phyloP scores from a whole-genome alignment of 1,139 yeast genomes.

The Scheffersomyces titani region DNA sequence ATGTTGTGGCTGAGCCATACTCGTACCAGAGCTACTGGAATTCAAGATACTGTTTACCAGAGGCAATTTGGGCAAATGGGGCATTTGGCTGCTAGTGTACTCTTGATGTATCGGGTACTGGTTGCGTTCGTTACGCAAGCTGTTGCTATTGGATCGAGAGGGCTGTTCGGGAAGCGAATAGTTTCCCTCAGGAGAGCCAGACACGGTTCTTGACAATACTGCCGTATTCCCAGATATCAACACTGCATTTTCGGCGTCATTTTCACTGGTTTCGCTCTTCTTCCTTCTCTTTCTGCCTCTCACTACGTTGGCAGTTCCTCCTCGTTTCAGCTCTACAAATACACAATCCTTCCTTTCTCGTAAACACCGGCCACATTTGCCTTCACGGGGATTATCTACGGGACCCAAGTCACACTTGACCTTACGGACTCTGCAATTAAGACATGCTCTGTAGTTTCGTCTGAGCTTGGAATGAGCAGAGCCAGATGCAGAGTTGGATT shows the following conservation, averaged over 20 bases:
- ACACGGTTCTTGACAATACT: not conserved
- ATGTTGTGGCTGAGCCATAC: not conserved
- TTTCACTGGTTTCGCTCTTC: not conserved
- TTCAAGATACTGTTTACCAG: constrained; percentile 12
- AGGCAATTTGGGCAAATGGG: not conserved
- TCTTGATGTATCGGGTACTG: not conserved
- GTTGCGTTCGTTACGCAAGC: not conserved
- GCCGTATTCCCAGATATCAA: not conserved
- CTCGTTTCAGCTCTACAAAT: constrained; percentile 65
- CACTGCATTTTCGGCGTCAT: not conserved
- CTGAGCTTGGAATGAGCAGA: constrained; percentile 30
- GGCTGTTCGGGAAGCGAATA: not conserved
- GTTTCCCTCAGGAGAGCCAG: not conserved
- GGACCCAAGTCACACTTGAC: constrained; percentile 85
- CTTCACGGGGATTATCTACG: constrained; percentile 69
- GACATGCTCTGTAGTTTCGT: constrained; percentile 80
- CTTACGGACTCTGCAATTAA: constrained; percentile 79
- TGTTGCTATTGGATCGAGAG: not conserved
- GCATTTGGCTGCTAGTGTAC: not conserved
- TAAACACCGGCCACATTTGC: constrained; percentile 83
- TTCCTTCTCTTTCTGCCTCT: constrained; percentile 34
- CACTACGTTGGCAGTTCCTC: constrained; percentile 51
- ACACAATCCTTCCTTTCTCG: constrained; percentile 82
- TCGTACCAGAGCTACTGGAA: not conserved
- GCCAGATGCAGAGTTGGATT: not conserved